Base-by-base conservation (phyloP, 225 moss, liverwort and hornwort genomes). In the Anthoceros angustus region DNA sequence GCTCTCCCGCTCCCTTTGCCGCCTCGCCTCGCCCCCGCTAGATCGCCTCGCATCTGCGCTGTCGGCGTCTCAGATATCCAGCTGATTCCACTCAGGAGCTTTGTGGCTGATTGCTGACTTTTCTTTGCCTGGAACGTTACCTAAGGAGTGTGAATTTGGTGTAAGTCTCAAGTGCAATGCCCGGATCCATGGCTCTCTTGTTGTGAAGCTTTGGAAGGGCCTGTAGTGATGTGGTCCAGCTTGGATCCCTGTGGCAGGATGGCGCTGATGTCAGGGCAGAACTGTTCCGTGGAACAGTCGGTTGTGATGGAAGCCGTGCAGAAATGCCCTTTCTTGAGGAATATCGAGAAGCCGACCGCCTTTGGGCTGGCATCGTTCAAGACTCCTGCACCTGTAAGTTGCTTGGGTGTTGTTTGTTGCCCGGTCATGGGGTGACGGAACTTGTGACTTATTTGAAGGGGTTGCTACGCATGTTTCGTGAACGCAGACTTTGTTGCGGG, bases 401-500 rank as follows among this genome's bases (percentile, higher is more conserved):
- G 7, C 25, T 42, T n/a, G 38, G 4, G 5, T 43, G 0, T 41
- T 48, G 20, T 61, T 12, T 2, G 46, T 48, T 48, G 46, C 14
- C 46, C 5, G 12, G 46, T 6, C 1, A 0, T 32, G 32, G 32
- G 32, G 32, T 64, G 23, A 25, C 32, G 18, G 64, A 7, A 64
- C 2, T 1, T 32, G 32, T 64, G 64, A 21, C 64, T 10, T 12
- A 2, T 32, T 21, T 42, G 40, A 42, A n/a, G 16, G 41, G 2
- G 15, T 43, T 62, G 26, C 55, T 41, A 11, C 66, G 65, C 42
- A 5, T n/a, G 11, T 65, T 39, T 40, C 39, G 65, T 65, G 39
- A 5, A 72, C 92, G 92, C 63, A 68, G 0, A 84, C 77, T 70
- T 82, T 82, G 45, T 80, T 80, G 0, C 74, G 85, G 18, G 98